Base-by-base conservation (phyloP, 768 basidiomycete genomes). In the Lactarius hatsudake region DNA sequence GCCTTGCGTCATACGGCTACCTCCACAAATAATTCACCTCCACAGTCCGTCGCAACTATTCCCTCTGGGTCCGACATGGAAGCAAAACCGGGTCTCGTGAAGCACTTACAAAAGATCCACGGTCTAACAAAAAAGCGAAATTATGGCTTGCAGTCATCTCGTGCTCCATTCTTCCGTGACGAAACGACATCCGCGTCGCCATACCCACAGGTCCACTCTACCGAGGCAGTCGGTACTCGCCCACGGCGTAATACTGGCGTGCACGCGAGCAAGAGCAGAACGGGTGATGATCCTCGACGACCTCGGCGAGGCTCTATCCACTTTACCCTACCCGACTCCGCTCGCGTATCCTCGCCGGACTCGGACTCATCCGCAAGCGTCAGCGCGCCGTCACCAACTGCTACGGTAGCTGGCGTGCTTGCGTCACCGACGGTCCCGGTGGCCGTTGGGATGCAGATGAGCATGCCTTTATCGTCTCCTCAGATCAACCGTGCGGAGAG, bases 121-220 rank as follows among this genome's bases (percentile, higher is more conserved):
- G 71, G 71, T 38, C 71, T 71, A 17, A 71, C 71, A 12, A 71
- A 71, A 48, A 69, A 70, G 63, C 71, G 71, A 26, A 70, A 69
- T 45, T 70, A 64, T 55, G 71, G 71, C 42, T 42, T 71, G 15
- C 68, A 69, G 28, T 18, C 65, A 18, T 36, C 69, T 40, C 68
- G 71, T 18, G 23, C 61, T 12, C 63, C 71, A 15, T 71, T 71
- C 51, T 59, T 70, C n/a, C 71, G 68, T 4, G 70, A 71, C 38
- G 70, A 67, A n/a, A 48, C 58, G 18, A 17, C 30, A 23, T 20
- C 65, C 18, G n/a, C 58, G 5, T 18, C 38, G 7, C 58, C 57
- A 5, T 63, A 58, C 20, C 36, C 63, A 9, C 43, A 61, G 5
- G 40, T 30, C 8, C 64, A 42, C 23, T 20, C 65, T 53, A 40